Evolutionary conservation across 768 basidiomycete genomes (phyloP), one percentile per base, ranked within the genome.

Genomic region (Mycena polygramma): DNA sequence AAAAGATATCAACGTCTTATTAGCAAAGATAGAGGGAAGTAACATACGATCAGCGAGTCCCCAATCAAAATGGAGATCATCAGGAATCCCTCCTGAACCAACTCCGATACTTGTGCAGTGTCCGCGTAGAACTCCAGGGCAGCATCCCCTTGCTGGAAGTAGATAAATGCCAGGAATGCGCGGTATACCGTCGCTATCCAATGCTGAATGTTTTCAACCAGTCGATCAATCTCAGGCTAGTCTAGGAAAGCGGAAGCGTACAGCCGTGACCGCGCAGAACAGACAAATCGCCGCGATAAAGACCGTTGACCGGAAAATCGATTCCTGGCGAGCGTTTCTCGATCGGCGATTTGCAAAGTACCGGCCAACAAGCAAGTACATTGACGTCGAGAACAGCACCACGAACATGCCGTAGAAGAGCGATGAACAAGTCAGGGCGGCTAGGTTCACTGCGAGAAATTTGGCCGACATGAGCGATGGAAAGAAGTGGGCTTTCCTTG

Each of bases 1-100:
- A 1, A 19, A 66, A 14, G 26, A 5, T 46, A 20, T 35, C 20
- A 61, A 14, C 35, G 10, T 19, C 19, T 49, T 20, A 15, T 67
- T 39, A 52, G 24, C 36, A 5, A 35, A 22, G 14, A 35, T 14
- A 48, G 17, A 19, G 9, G 19, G 15, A 35, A 35, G 22, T 13
- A 4, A 63, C 71, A 35, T 19, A 72, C 71, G 43, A 72, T 72
- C 14, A 72, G 66, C 20, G 66, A 72, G 39, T 72, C 71, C 5
- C 71, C 71, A 45, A 68, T 72, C 37, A 72, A 35, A 45, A 72
- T 64, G 5, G 71, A 68, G n/a, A 72, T n/a, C 71, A 68, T 72
- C 19, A 72, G 39, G 13, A 63, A 59, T 0, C 24, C 71, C 52
- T 68, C 62, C 22, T 72, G 71, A 7, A 68, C 52, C 1, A 72